Conservation (phyloP, 2,329 filamentous ascomycete genomes). For the Hawksworthiomyces lignivorus region DNA sequence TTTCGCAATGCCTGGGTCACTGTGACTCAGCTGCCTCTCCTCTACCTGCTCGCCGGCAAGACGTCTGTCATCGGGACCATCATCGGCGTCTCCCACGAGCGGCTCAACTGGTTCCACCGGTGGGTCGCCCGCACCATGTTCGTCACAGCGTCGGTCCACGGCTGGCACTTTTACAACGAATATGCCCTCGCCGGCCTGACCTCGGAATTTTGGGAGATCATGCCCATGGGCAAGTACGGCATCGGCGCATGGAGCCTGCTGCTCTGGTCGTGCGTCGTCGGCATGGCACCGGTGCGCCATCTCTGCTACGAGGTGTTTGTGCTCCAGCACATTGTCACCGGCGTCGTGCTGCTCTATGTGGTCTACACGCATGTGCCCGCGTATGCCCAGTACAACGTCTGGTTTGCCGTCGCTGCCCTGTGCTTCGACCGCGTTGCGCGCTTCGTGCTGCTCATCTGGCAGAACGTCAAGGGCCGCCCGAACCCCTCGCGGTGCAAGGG, state of each 20-base stretch:
- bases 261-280: conserved; percentile 57
- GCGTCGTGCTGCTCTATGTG: conserved; percentile 54
- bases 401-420: conserved; percentile 56
- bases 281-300: conserved; percentile 56
- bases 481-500: conserved; percentile 37
- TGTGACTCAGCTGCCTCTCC: conserved; percentile 54
- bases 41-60: conserved; percentile 56
- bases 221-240: conserved; percentile 60
- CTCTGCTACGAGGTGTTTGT: conserved; percentile 64
- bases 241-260: conserved; percentile 59
- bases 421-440: conserved; percentile 55
- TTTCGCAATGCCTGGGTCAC: conserved; percentile 63
- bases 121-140: conserved; percentile 66
- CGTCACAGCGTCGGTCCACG: conserved; percentile 60
- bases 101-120: conserved; percentile 65
- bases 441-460: conserved; percentile 39
- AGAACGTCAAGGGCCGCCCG: conserved; percentile 38
- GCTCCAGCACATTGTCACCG: conserved; percentile 56
- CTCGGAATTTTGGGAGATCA: conserved; percentile 48
- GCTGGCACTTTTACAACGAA: conserved; percentile 59
- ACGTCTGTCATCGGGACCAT: conserved; percentile 52
- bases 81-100: conserved; percentile 57
- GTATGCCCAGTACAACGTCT: conserved; percentile 54
- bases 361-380: conserved; percentile 55
- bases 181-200: conserved; percentile 56